Evolutionary conservation across 768 basidiomycete genomes (phyloP).

Genomic region (Boletales sp.): DNA sequence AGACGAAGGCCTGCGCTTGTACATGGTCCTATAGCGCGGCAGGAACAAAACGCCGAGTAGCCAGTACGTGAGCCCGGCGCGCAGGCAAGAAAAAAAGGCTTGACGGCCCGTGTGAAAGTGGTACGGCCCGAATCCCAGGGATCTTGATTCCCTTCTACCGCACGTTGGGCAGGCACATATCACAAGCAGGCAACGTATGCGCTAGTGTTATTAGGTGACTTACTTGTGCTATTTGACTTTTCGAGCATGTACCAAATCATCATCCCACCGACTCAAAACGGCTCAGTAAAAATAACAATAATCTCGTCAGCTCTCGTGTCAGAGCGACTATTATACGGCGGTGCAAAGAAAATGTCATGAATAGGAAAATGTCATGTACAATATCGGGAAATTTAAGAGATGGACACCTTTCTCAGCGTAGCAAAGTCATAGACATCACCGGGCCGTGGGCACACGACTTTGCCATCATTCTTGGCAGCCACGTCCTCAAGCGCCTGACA

Average conservation of each 20-base stretch:
- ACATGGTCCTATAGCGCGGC: no score
- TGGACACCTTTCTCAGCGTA: slow-evolving; percentile 83
- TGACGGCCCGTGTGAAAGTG: slow-evolving; percentile 12
- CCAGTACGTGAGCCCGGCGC: not conserved
- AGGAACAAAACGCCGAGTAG: slow-evolving; percentile 1
- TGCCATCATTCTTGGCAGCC: slow-evolving; percentile 73
- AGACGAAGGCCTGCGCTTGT: slow-evolving; percentile 10
- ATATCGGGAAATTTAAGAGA: slow-evolving; percentile 52
- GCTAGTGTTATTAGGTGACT: no score
- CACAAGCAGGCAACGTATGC: no score
- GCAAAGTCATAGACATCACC: slow-evolving; percentile 58
- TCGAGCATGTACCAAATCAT: not conserved
- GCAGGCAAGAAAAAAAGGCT: not conserved
- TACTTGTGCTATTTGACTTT: no score
- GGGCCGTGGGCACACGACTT: slow-evolving; percentile 83
- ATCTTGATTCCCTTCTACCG: slow-evolving; percentile 25
- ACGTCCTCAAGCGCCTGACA: slow-evolving; percentile 82
- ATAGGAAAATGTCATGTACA: not conserved
- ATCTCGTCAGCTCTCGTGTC: no score
- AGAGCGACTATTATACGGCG: not conserved
- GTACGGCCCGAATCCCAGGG: slow-evolving; percentile 3
- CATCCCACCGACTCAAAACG: slow-evolving; percentile 13
- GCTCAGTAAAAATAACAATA: not conserved
- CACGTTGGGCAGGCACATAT: slow-evolving; percentile 17
- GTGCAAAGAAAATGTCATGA: not conserved